Base-by-base conservation (phyloP, 1,139 yeast species). In the Sugiyamaella paludigena region DNA sequence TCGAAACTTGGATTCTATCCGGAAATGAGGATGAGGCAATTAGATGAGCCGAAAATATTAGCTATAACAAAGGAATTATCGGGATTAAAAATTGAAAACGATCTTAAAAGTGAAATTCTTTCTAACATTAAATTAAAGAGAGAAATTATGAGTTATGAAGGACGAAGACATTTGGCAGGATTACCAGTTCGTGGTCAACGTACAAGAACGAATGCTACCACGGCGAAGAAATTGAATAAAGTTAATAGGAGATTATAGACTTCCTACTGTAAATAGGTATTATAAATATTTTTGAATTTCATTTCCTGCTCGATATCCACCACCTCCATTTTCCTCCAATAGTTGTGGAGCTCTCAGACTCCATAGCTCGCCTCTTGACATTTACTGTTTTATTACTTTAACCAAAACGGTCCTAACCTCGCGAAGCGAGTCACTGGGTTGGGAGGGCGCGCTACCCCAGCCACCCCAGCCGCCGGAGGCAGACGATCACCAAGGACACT, bases 1-100 rank as follows among this genome's bases (percentile, higher is more conserved):
- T 84, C 98, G 40, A 87, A 82, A 65, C 80, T 92, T 26, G 96
- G 96, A 8, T 78, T 92, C 50, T 92, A 91, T 64, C 98, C 98
- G 36, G 77, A 79, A 66, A 89, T 91, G 95, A 81, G 95, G 70
- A 85, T 92, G 87, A 92, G 87, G 66, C 95, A 92, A 68, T 78
- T 92, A 41, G 75, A 85, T 29, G 98, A 92, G 68, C 87, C 91
- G 40, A 95, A 89, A 62, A 78, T 89, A 44, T 78, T 92, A 78
- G 81, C 87, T 37, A 76, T 92, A 40, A 85, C 96, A 43, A 91
- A 89, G 67, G 97, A 92, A 64, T 75, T 92, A 45, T 81, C 95
- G 1, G 85, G 80, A 45, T 75, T 87, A 75, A 80, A 87, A 33
- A 85, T 92, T 41, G 98, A 91, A 64, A 89, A 89, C 48, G 92